Conservation (phyloP, 768 basidiomycete genomes). For the Cubamyces sp. region DNA sequence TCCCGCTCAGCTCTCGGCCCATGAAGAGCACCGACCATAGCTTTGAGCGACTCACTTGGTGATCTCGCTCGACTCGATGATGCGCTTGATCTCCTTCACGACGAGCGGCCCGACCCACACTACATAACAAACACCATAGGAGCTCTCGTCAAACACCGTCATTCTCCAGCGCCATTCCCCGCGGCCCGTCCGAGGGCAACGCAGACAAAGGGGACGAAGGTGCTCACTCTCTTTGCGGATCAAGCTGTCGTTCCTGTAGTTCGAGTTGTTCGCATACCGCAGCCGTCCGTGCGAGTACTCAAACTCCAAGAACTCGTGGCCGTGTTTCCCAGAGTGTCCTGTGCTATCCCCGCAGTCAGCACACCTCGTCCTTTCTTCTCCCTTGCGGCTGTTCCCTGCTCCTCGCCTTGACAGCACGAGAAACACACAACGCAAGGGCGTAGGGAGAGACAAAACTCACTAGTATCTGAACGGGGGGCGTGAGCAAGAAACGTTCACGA, state of each 20-base stretch:
- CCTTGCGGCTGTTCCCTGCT: too few relatives aligned
- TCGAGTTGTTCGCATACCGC: slow-evolving; percentile 98
- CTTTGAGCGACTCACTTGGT: slow-evolving; percentile 87
- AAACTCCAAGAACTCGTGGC: slow-evolving; percentile 97
- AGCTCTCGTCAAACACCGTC: neutral
- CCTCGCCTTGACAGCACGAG: too few relatives aligned
- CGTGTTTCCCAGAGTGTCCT: slow-evolving; percentile 98
- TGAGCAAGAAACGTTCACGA: slow-evolving; percentile 25
- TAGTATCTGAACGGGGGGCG: slow-evolving; percentile 48
- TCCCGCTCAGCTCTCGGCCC: too few relatives aligned
- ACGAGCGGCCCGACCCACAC: slow-evolving; percentile 96
- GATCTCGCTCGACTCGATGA: slow-evolving; percentile 92
- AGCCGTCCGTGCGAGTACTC: slow-evolving; percentile 97
- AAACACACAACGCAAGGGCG: too few relatives aligned
- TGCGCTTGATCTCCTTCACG: slow-evolving; percentile 91
- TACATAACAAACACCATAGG: slow-evolving; percentile 37
- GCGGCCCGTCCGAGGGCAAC: neutral
- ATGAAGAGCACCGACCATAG: too few relatives aligned
- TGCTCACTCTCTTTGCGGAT: slow-evolving; percentile 97
- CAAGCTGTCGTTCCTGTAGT: slow-evolving; percentile 96
- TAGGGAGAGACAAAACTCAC: slow-evolving; percentile 39
- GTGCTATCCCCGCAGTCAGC: slow-evolving; percentile 64
- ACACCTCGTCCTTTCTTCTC: neutral
- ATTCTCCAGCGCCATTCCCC: too few relatives aligned
- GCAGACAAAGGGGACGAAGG: neutral